Conservation (phyloP, 2,329 filamentous ascomycete species). For the Botrytis hyacinthi region DNA sequence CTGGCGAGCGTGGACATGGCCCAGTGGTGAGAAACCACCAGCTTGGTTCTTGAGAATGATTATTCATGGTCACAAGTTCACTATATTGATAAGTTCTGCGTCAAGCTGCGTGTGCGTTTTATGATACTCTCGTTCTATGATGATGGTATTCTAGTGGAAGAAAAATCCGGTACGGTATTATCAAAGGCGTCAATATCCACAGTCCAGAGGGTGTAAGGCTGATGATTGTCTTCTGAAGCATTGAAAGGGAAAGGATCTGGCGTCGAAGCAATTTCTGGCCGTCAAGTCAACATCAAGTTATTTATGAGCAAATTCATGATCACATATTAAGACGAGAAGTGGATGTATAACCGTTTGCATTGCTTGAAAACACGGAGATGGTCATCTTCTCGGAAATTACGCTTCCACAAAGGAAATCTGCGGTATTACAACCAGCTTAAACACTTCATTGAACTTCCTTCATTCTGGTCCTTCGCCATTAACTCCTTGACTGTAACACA, state of each 20-base stretch:
- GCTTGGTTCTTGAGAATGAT: neutral
- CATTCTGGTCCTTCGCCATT: neutral
- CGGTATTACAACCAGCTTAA: neutral
- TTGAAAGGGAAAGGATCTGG: neutral
- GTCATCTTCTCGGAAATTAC: neutral
- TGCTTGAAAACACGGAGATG: neutral
- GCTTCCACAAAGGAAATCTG: too few species aligned
- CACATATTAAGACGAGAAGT: neutral
- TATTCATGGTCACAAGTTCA: neutral
- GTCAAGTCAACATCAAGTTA: neutral
- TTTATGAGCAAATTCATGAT: neutral
- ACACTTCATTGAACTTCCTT: neutral
- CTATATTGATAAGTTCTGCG: neutral
- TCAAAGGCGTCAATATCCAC: neutral
- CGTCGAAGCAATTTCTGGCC: neutral
- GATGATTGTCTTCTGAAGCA: neutral
- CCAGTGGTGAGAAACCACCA: constrained; percentile 28
- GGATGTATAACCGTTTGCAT: neutral
- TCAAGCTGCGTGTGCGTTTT: neutral
- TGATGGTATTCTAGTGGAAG: neutral
- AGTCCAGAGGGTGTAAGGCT: neutral
- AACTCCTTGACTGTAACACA: neutral
- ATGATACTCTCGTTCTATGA: neutral
- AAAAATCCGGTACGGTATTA: too few species aligned
- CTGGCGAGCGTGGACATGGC: constrained; percentile 35